Evolutionary conservation across 345 rosid genomes (phyloP), one percentile per base, ranked within the genome.

Genomic region (Kernera saxatilis): DNA sequence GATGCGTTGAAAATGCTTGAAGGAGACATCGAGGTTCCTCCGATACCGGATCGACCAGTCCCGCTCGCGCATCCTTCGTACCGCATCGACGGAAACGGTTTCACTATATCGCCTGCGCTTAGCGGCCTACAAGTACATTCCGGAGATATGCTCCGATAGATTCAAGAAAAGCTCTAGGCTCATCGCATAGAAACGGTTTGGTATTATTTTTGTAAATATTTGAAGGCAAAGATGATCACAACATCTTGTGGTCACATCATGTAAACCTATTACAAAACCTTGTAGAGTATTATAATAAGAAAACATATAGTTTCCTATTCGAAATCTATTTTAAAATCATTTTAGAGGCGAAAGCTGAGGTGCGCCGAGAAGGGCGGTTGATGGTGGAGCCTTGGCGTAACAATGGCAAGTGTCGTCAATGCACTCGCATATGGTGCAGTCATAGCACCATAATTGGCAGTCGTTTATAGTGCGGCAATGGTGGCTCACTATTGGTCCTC

Each of bases 1-100:
- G 97, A 89, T 51, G 97, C 98, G 13, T 69, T 93, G 69, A 91
- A 82, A 74, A 89, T 93, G 98, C 76, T 93, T 44, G 96, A 93
- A 83, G 97, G 96, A 37, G 98, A 93, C 40, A 80, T 85, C 23
- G 96, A 93, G 62, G 94, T 91, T 54, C 96, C 96, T 9, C 63
- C 82, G 0, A 81, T 91, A 52, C 93, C 97, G 0, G 95, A 93
- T 44, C 81, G 95, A 64, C 97, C 98, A 15, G 60, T 73, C 64
- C 81, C 81, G 6, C 88, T 77, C 4, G 56, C 76, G 2, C 77
- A 71, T 59, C 77, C 77, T 33, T 77, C 80, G 0, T 77, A 70
- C 64, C 66, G 73, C 3, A 25, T 50, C 22, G 80, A 77, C 2
- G 77, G 77, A 0, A 66, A 64, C 26, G 80, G 72, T 21, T 65